Evolutionary conservation across 2,329 filamentous ascomycete species (phyloP).

Genomic region (Epicoccum sorghinum): DNA sequence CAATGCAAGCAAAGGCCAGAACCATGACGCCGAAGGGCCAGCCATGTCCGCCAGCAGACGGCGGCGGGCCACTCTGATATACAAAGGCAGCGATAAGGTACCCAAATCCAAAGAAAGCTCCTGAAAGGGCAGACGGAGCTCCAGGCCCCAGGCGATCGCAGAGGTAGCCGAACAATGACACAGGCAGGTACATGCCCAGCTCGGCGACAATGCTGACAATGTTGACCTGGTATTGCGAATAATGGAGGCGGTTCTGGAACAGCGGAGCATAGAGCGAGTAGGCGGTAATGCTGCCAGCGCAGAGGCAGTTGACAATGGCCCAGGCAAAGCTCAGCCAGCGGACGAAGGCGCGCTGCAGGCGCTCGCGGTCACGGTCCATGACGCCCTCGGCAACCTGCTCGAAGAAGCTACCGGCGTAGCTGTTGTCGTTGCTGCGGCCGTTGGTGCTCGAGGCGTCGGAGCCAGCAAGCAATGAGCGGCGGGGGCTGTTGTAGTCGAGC

Average conservation of each 20-base stretch:
- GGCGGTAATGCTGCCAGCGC: slow-evolving; percentile 88
- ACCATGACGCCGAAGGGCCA: slow-evolving; percentile 86
- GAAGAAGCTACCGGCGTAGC: slow-evolving; percentile 61
- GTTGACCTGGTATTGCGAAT: slow-evolving; percentile 92
- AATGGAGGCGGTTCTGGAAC: slow-evolving; percentile 84
- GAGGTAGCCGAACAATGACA: slow-evolving; percentile 85
- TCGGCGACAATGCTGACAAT: slow-evolving; percentile 85
- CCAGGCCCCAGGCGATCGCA: slow-evolving; percentile 88
- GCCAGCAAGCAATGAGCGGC: slow-evolving; percentile 50
- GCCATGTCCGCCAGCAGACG: slow-evolving; percentile 58
- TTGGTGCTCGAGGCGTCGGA: slow-evolving; percentile 36
- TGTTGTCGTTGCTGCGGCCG: slow-evolving; percentile 50
- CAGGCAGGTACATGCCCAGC: slow-evolving; percentile 88
- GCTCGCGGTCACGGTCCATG: slow-evolving; percentile 61
- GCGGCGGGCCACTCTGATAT: slow-evolving; percentile 67
- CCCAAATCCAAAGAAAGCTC: slow-evolving; percentile 75
- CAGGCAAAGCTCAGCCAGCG: slow-evolving; percentile 64
- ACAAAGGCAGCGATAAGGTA: slow-evolving; percentile 83
- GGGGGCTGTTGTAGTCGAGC: slow-evolving; percentile 55
- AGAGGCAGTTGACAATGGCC: slow-evolving; percentile 70
- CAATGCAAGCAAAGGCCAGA: slow-evolving; percentile 80
- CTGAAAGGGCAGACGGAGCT: slow-evolving; percentile 74
- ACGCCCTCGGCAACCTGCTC: slow-evolving; percentile 67
- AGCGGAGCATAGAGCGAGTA: slow-evolving; percentile 94
- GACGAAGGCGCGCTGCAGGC: slow-evolving; percentile 59